Base-by-base conservation (phyloP, 495 filamentous ascomycete species). In the Lindgomyces ingoldianus region DNA sequence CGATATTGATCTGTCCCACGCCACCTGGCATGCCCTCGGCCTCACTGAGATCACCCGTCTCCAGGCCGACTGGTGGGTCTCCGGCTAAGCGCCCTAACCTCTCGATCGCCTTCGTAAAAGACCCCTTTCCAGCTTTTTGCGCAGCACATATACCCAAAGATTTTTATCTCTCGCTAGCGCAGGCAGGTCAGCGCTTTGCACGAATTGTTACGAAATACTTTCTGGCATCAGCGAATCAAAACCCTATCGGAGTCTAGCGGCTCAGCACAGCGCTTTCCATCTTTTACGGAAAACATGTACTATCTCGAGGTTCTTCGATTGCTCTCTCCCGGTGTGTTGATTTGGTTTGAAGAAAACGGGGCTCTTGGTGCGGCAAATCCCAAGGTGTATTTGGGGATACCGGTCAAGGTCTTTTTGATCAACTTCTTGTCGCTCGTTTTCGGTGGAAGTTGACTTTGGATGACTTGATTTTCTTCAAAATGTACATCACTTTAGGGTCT, bases 151-250 rank as follows among this genome's bases (percentile, higher is more conserved):
- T 62, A 61, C 57, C 49, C 57, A 57, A 49, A 54, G n/a, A 47
- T 47, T 49, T 42, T 47, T 45, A 26, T n/a, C 22, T 50, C 30
- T 52, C 39, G 64, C 64, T 67, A 67, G 57, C 64, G 64, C 64
- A 67, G 57, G 57, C 62, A 16, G 64, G 64, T 67, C 64, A 67
- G 64, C 64, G 64, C 64, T 67, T 67, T 67, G 64, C 64, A 67
- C 64, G 64, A 67, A 56, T 26, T 52, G 61, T 67, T 42, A 67
- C 52, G 64, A 67, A 11, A 49, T 26, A 60, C 44, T 24, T 49
- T 48, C 25, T 49, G 49, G 49, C 49, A 22, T 29, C 14, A 16
- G 49, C 49, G 49, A 24, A 11, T 30, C 27, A 10, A 29, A 52
- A 27, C 27, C 29, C 19, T 16, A 55, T 14, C 25, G 12, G n/a